These are phyloP conservation scores for Pistacia integerrima DNA, from an alignment of 345 rosid species.

Conservation along the genomic window DNA sequence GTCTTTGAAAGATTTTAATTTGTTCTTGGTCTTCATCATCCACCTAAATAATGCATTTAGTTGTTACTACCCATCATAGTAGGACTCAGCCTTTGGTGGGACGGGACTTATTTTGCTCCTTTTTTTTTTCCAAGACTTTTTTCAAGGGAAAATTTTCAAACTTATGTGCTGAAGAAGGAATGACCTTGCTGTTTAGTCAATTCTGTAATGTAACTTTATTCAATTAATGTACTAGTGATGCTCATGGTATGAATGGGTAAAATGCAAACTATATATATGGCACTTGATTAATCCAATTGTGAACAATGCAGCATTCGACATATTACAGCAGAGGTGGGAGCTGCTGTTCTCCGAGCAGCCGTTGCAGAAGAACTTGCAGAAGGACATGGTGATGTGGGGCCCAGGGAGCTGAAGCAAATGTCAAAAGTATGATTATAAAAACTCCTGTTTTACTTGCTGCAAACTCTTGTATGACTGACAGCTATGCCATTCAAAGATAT, in stretches of 20 bases:
- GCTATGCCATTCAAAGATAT: background rate
- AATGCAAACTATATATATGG: background rate
- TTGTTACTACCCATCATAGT: background rate
- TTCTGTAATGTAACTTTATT: background rate
- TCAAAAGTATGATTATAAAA: constrained; percentile 57
- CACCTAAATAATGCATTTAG: background rate
- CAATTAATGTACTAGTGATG: background rate
- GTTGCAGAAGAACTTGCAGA: constrained; percentile 80
- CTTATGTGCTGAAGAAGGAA: background rate
- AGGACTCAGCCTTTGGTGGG: background rate
- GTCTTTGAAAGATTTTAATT: background rate
- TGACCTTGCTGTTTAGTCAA: background rate
- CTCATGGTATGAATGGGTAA: background rate
- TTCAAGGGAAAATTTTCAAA: background rate
- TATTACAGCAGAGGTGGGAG: constrained; percentile 91
- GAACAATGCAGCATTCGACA: constrained; percentile 75
- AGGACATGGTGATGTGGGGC: constrained; percentile 74
- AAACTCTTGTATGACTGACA: background rate
- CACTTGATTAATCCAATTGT: constrained; percentile 7
- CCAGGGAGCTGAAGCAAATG: constrained; percentile 75
- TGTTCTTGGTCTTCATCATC: background rate
- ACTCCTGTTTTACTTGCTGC: background rate
- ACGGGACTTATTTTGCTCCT: background rate
- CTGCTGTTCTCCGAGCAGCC: constrained; percentile 89
- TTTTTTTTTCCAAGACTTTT: background rate